These are phyloP conservation scores for Globisporangium parvum DNA, from an alignment of 352 stramenopile species.

Conservation along the genomic window DNA sequence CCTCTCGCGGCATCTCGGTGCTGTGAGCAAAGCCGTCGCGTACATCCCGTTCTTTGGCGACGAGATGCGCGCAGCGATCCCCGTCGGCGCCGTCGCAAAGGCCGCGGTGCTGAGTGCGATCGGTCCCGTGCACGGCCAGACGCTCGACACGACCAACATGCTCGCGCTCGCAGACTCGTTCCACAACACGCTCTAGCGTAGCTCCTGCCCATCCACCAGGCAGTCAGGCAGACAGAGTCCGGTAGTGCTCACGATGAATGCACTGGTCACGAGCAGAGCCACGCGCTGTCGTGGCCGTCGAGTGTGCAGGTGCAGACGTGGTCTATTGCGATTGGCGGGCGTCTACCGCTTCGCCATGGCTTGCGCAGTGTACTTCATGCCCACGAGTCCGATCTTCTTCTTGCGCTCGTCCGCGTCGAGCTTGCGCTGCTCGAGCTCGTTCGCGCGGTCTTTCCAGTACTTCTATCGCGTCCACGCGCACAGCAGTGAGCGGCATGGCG, in stretches of 20 bases:
- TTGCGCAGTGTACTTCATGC: constrained; percentile 70
- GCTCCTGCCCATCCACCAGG: too few species aligned
- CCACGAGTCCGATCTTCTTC: constrained; percentile 57
- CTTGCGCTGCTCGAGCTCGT: constrained; percentile 51
- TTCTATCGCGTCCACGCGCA: constrained; percentile 17
- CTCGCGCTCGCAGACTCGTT: constrained; percentile 71
- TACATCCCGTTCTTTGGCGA: constrained; percentile 63
- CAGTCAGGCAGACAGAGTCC: too few species aligned
- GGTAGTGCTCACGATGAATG: too few species aligned
- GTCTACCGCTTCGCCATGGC: constrained; percentile 30
- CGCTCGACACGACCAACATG: constrained; percentile 70
- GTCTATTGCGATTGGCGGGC: too few species aligned
- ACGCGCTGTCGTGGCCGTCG: not conserved
- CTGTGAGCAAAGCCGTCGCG: constrained; percentile 44
- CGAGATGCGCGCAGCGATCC: constrained; percentile 59
- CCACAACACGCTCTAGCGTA: constrained; percentile 48
- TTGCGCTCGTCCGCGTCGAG: constrained; percentile 68
- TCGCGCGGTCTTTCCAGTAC: constrained; percentile 69
- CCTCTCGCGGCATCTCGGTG: constrained; percentile 47
- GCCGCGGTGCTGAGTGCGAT: constrained; percentile 81
- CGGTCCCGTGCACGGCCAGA: constrained; percentile 42
- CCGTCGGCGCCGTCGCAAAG: constrained; percentile 67
- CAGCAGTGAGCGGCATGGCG: not conserved
- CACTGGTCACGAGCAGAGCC: not conserved
- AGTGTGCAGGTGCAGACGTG: too few species aligned